Base-by-base conservation (phyloP, 805 yeast genomes). In the Candida pini region DNA sequence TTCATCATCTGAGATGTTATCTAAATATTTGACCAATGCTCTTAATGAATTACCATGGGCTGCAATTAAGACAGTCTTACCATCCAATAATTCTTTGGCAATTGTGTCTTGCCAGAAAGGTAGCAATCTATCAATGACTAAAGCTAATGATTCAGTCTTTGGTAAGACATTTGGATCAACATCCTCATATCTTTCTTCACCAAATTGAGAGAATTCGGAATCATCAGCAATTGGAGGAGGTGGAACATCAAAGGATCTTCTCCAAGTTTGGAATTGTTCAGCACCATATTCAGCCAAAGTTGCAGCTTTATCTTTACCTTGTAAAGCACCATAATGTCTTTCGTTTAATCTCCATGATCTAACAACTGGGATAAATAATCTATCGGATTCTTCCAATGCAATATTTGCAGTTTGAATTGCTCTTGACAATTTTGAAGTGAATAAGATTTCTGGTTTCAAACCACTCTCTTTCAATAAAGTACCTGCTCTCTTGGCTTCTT, bases 11-110 rank as follows among this genome's bases (percentile, higher is more conserved):
- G 95, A 81, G 64, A 90, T 86, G 60, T 77, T 75, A 71, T 90
- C 96, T 70, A 89, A 81, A 74, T 88, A 87, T 78, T 90, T 89
- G 58, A 90, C 96, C 50, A 89, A 71, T 51, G 87, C 97, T 77
- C 97, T 85, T 66, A 89, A 76, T 34, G 97, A 90, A 86, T 90
- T 90, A 70, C 97, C 97, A 74, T 89, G 97, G 49, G 97, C 97
- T 56, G 95, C 90, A 60, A 89, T 65, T 63, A 89, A 66, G 39
- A 90, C 97, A 44, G 94, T 84, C 78, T 90, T 89, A 58, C 87
- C 95, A 21, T 60, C 78, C 59, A 84, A 69, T 58, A 89, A 73
- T 66, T 86, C 92, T 61, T 73, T 73, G 62, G 96, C 77, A 56
- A 89, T 86, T 60, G 76, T 82, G 60, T 85, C 94, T 68, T 87